Conservation (phyloP, 345 rosid species). For the Geranium rotundifolium region DNA sequence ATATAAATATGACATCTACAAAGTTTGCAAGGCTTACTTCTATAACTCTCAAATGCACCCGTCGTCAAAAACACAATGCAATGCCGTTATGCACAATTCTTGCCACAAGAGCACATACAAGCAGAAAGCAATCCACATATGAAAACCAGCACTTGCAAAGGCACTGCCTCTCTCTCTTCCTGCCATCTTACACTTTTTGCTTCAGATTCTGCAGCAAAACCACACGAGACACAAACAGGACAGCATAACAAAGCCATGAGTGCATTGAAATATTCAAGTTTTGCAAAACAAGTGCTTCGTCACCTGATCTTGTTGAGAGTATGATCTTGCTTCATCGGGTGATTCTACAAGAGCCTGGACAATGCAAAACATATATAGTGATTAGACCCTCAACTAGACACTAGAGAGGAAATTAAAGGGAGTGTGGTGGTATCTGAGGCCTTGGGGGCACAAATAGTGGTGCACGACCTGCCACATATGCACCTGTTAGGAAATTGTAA, state of each 20-base stretch:
- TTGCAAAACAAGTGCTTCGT: conserved; percentile 48
- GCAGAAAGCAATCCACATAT: too few species aligned
- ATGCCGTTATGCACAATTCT: too few species aligned
- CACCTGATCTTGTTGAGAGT: conserved; percentile 38
- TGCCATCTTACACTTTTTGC: conserved; percentile 12
- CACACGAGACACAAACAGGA: conserved; percentile 12
- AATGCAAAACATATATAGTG: conserved; percentile 7
- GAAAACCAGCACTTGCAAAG: too few species aligned
- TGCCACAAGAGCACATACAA: too few species aligned
- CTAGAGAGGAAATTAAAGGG: conserved; percentile 4
- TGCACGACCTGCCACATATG: conserved; percentile 64
- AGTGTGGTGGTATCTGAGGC: conserved; percentile 15
- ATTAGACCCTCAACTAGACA: conserved; percentile 9
- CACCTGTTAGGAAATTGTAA: conserved; percentile 45
- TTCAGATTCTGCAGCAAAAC: conserved; percentile 15
- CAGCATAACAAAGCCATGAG: conserved; percentile 26
- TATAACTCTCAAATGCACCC: too few species aligned
- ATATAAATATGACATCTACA: too few species aligned
- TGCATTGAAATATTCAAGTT: conserved; percentile 16
- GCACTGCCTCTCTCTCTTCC: too few species aligned
- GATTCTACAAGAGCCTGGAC: conserved; percentile 22
- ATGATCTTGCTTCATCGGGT: conserved; percentile 58
- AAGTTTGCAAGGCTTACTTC: too few species aligned
- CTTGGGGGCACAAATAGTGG: conserved; percentile 31
- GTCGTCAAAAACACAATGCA: too few species aligned